Percentiles rank a stretch among this genome's conserved stretches.
Evolutionary conservation across 2,329 filamentous ascomycete genomes (phyloP).

Genomic region (Huntiella decipiens): DNA sequence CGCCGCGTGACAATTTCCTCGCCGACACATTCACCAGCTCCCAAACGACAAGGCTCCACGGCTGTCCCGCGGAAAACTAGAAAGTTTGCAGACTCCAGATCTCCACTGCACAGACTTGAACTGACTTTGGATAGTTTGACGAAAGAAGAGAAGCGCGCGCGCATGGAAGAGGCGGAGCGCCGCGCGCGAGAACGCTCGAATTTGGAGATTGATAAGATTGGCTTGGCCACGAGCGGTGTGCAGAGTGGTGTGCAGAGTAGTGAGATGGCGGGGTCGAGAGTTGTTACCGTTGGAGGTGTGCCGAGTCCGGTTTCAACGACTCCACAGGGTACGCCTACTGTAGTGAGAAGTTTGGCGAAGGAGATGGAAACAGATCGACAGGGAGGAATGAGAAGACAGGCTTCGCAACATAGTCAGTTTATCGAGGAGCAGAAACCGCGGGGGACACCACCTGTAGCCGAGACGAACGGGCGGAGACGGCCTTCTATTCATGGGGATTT

Average conservation of each 20-base stretch:
- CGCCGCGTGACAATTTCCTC: slow-evolving; percentile 7
- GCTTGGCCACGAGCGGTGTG: too few relatives aligned
- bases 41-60: slow-evolving; percentile 3
- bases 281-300: slow-evolving; percentile 5
- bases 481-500: slow-evolving; percentile 7
- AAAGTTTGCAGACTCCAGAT: slow-evolving; percentile 59
- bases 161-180: slow-evolving; percentile 65
- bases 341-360: too few relatives aligned
- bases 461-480: not conserved
- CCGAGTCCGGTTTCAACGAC: slow-evolving; percentile 4
- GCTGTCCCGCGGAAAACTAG: slow-evolving; percentile 9
- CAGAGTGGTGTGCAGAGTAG: too few relatives aligned
- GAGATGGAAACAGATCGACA: too few relatives aligned
- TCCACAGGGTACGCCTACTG: slow-evolving; percentile 4
- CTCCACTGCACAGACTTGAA: slow-evolving; percentile 84
- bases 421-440: not conserved
- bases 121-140: slow-evolving; percentile 79
- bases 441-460: too few relatives aligned
- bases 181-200: slow-evolving; percentile 44
- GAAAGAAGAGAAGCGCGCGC: slow-evolving; percentile 83
- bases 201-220: slow-evolving; percentile 16
- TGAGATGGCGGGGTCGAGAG: not conserved
- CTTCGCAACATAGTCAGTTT: not conserved
- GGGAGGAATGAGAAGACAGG: not conserved
- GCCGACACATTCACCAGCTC: slow-evolving; percentile 4